phyloP scores from a whole-genome alignment of 2,329 filamentous ascomycete species.

The Elsinoe ampelina region DNA sequence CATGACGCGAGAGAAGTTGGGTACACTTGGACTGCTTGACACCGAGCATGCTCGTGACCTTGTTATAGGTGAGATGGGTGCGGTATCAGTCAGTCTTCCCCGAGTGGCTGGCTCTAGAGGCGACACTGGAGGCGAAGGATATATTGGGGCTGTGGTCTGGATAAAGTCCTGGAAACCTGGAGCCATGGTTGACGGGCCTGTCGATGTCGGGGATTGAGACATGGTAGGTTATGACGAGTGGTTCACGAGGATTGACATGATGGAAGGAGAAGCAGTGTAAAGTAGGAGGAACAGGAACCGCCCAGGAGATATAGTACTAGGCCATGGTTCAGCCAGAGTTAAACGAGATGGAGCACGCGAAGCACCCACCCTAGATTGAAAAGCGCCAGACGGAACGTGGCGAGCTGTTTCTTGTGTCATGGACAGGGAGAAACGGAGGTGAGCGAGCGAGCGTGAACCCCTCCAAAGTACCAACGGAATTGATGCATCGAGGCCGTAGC shows the following conservation, averaged over 20 bases:
- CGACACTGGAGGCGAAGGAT: not conserved
- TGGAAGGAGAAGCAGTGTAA: not conserved
- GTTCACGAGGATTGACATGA: not conserved
- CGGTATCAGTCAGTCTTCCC: not conserved
- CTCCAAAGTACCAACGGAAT: conserved; percentile 1
- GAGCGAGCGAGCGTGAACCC: conserved; percentile 5
- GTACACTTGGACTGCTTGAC: conserved; percentile 1
- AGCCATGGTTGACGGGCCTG: not conserved
- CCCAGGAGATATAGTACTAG: conserved; percentile 1
- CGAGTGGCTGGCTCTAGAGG: not conserved
- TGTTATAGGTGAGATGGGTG: not conserved
- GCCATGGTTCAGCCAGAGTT: not conserved
- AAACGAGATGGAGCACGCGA: not conserved
- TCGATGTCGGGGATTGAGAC: not conserved
- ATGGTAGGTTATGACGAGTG: not conserved
- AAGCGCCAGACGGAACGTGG: not conserved
- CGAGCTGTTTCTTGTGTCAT: conserved; percentile 2
- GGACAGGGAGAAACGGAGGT: not conserved
- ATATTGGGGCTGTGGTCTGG: conserved; percentile 4
- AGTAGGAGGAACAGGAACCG: not conserved
- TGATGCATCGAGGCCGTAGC: conserved; percentile 7
- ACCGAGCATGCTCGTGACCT: not conserved
- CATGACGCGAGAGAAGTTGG: conserved; percentile 11
- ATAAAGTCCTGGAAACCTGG: conserved; percentile 8
- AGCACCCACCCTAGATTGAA: conserved; percentile 2